Evolutionary conservation across 176 grass and related monocot genomes (phyloP).

Genomic region (Thalia dealbata): DNA sequence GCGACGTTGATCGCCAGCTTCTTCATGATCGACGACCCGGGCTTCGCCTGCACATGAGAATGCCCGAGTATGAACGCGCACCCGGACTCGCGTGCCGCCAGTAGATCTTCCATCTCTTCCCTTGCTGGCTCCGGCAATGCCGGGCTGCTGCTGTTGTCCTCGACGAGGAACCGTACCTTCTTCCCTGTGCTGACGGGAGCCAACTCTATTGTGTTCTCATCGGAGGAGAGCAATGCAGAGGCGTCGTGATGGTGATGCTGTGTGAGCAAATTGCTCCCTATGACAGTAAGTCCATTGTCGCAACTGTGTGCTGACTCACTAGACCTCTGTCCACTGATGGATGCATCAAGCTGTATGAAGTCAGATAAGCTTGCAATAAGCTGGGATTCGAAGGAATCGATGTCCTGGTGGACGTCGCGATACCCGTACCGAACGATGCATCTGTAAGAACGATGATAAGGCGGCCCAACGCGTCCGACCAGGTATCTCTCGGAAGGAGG

Average conservation of each 20-base stretch:
- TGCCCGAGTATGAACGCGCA: constrained; percentile 86
- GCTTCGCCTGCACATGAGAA: constrained; percentile 77
- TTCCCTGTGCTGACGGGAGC: constrained; percentile 22
- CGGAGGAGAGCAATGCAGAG: neutral
- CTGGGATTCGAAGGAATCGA: constrained; percentile 83
- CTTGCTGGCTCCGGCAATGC: constrained; percentile 34
- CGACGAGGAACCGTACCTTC: constrained; percentile 68
- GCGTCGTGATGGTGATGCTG: constrained; percentile 27
- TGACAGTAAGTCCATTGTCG: constrained; percentile 47
- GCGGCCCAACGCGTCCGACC: constrained; percentile 72
- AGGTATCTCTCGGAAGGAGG: constrained; percentile 76
- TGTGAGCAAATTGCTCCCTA: constrained; percentile 37
- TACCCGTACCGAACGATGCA: constrained; percentile 97
- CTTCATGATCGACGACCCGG: constrained; percentile 67
- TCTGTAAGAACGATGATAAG: constrained; percentile 67
- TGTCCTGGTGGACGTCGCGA: constrained; percentile 90
- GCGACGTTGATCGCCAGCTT: constrained; percentile 59
- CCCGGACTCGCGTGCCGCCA: constrained; percentile 49
- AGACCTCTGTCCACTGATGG: constrained; percentile 27
- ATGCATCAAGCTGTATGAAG: constrained; percentile 62
- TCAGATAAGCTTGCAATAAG: constrained; percentile 58
- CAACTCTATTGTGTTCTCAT: constrained; percentile 29
- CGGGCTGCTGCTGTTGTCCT: constrained; percentile 39
- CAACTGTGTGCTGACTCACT: constrained; percentile 26
- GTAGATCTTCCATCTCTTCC: constrained; percentile 69